Evolutionary conservation across 768 basidiomycete genomes (phyloP).

Genomic region (Naganishia kalamii): DNA sequence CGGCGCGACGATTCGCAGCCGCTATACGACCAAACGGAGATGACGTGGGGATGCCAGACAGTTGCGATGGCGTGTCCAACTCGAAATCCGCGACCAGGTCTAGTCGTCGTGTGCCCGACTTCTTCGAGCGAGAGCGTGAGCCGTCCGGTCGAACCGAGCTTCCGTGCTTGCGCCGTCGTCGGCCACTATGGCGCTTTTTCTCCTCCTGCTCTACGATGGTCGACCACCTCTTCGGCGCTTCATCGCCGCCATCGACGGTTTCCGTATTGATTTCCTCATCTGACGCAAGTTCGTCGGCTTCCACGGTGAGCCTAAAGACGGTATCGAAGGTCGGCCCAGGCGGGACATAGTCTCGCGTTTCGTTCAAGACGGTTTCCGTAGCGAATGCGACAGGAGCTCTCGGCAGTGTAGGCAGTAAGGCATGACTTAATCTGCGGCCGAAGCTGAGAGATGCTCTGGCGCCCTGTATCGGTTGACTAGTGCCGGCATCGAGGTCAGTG

Average conservation of each 20-base stretch:
- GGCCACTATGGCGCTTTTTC: neutral
- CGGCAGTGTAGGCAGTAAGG: neutral
- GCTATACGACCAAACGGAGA: no score
- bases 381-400: neutral
- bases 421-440: neutral
- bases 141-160: neutral
- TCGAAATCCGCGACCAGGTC: no score
- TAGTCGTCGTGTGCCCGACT: no score
- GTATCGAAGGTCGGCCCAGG: neutral
- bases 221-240: neutral
- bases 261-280: neutral
- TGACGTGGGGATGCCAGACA: no score
- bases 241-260: neutral
- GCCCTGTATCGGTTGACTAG: no score
- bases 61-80: no score
- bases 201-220: neutral
- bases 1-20: no score
- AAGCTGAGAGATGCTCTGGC: no score
- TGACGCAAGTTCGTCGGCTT: slow-evolving; percentile 1
- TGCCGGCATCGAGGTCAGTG: no score
- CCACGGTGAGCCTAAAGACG: neutral
- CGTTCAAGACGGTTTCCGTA: neutral
- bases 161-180: neutral
- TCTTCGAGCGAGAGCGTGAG: neutral
- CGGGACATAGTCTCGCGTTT: neutral